Evolutionary conservation across 129 eudicot genomes (phyloP).

Genomic region (Flaveria sonorensis): DNA sequence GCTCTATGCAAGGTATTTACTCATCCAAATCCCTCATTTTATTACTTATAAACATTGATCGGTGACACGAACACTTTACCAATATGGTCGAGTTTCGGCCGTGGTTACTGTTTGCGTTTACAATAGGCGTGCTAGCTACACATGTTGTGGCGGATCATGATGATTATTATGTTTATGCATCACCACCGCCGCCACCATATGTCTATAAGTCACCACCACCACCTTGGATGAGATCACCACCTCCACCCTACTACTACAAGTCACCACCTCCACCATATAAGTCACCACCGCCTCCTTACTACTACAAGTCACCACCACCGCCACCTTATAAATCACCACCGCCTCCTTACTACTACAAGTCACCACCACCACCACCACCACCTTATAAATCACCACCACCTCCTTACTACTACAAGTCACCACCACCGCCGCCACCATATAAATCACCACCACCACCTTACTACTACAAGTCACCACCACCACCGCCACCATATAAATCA

Average conservation of each 20-base stretch:
- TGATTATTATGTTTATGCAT: constrained; percentile 12
- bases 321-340: not conserved
- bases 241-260: not conserved
- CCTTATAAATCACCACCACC: not conserved
- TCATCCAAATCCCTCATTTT: constrained; percentile 18
- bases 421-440: not conserved
- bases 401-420: not conserved
- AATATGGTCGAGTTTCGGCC: constrained; percentile 28
- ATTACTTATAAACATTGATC: not conserved
- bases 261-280: constrained; percentile 19
- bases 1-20: not conserved
- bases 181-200: constrained; percentile 28
- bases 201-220: constrained; percentile 29
- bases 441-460: constrained; percentile 19
- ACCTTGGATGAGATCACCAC: not conserved
- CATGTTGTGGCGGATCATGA: constrained; percentile 22
- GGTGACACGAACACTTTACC: not conserved
- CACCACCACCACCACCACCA: constrained; percentile 15
- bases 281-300: constrained; percentile 21
- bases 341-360: constrained; percentile 1
- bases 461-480: constrained; percentile 11
- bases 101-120: constrained; percentile 1
- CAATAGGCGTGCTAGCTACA: constrained; percentile 24
- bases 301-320: constrained; percentile 3
- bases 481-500: not conserved